phyloP scores from a whole-genome alignment of 2,329 filamentous ascomycete genomes.

The Sporothrix globosa region DNA sequence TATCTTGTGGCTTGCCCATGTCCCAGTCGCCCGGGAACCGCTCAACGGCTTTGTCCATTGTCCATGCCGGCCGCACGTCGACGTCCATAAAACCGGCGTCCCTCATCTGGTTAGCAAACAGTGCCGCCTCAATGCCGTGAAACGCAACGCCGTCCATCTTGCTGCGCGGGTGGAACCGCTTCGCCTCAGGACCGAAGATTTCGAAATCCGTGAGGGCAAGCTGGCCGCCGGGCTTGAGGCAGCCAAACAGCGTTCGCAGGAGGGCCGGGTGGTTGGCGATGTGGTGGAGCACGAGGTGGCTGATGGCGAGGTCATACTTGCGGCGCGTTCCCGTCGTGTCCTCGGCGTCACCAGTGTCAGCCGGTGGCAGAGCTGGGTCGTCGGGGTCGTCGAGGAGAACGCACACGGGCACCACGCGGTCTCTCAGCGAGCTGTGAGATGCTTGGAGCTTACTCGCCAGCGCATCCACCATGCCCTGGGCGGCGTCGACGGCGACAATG shows the following conservation, averaged over 20 bases:
- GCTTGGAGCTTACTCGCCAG: conserved; percentile 50
- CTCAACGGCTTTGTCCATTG: conserved; percentile 55
- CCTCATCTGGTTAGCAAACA: conserved; percentile 49
- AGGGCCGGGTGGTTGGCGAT: conserved; percentile 51
- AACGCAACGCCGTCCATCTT: conserved; percentile 59
- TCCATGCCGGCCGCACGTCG: conserved; percentile 52
- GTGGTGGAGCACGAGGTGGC: conserved; percentile 61
- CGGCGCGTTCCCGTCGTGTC: too few relatives aligned
- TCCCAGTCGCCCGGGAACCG: conserved; percentile 50
- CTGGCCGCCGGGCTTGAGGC: conserved; percentile 52
- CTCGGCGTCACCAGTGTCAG: conserved; percentile 35
- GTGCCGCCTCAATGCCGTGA: conserved; percentile 53
- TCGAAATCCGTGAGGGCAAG: conserved; percentile 62
- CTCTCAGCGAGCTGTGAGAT: conserved; percentile 42
- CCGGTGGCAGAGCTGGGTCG: conserved; percentile 48
- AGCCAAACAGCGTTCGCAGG: conserved; percentile 51
- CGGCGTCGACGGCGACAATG: conserved; percentile 58
- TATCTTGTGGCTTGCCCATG: conserved; percentile 40
- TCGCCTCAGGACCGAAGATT: conserved; percentile 56
- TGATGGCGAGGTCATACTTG: conserved; percentile 57
- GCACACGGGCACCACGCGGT: conserved; percentile 49
- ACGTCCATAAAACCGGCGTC: conserved; percentile 56
- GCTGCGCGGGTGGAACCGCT: conserved; percentile 55
- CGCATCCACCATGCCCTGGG: conserved; percentile 58
- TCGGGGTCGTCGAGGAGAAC: conserved; percentile 55